Evolutionary conservation across 768 basidiomycete genomes (phyloP), one percentile per base, ranked within the genome.

Genomic region (Rhizopogon rudus): DNA sequence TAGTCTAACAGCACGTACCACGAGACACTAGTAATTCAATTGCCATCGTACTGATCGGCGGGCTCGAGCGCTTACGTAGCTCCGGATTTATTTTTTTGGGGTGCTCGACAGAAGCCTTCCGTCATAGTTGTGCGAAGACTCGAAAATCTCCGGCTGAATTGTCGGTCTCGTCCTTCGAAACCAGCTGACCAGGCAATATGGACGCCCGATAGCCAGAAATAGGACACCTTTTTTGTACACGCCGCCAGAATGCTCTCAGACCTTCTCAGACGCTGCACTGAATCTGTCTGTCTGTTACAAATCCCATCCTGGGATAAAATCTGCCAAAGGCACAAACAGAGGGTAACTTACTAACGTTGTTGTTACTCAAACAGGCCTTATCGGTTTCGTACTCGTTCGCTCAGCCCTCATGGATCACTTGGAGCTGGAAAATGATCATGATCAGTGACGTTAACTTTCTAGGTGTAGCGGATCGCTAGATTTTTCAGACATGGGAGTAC

Each of bases 81-180:
- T 37, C 35, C 5, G 5, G 12, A 12, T 35, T 35, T 37, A 13
- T 9, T 13, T 51, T 48, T 52, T n/a, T 44, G 17, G 51, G 52
- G 44, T 43, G 10, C 44, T 33, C 13, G 44, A 33, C 10, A 25
- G 46, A 53, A 53, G 46, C 2, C 52, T 53, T 53, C 52, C 52
- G 52, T 53, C 14, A 37, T 53, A 20, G 20, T 35, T 49, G 12
- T 46, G 52, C 29, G 29, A 52, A 46, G 42, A 10, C 28, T 9
- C 20, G 14, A 31, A 43, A 48, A 48, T 46, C 33, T n/a, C 25
- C 44, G 29, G 40, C 10, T 25, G 25, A 25, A 20, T 13, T 20
- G 48, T 44, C 40, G 43, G 33, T 20, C 7, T 14, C n/a, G 9
- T 17, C 16, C 4, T 52, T 25, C 22, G n/a, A 16, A 37, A 13